Conservation (phyloP, 768 basidiomycete genomes). For the Boletus patriciae region DNA sequence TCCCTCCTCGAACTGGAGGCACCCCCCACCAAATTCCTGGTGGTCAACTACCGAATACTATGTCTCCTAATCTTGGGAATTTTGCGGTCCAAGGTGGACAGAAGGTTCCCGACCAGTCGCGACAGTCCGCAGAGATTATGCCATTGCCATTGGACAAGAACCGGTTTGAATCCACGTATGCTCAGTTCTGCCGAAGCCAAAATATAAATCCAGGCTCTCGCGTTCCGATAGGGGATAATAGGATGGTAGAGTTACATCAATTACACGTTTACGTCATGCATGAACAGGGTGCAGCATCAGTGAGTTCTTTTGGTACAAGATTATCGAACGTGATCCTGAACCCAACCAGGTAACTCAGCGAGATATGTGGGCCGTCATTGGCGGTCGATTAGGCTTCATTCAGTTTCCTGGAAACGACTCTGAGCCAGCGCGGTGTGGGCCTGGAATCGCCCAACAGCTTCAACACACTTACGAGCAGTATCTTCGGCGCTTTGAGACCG, state of each 20-base stretch:
- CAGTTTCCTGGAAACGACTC: conserved; percentile 60
- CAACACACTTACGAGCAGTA: conserved; percentile 61
- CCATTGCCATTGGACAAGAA: conserved; percentile 51
- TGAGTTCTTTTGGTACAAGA: conserved; percentile 29
- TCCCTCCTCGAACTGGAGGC: conserved; percentile 40
- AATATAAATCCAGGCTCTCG: conserved; percentile 41
- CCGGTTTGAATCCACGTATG: conserved; percentile 54
- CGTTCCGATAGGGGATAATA: conserved; percentile 50
- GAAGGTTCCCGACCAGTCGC: conserved; percentile 19
- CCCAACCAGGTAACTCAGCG: conserved; percentile 48
- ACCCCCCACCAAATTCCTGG: conserved; percentile 39
- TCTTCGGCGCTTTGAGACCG: conserved; percentile 54
- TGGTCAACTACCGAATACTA: conserved; percentile 30
- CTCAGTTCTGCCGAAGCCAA: conserved; percentile 46
- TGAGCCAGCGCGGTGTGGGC: conserved; percentile 63
- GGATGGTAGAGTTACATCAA: conserved; percentile 56
- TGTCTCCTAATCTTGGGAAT: conserved; percentile 37
- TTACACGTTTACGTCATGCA: conserved; percentile 60
- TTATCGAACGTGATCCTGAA: conserved; percentile 9
- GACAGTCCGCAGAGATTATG: conserved; percentile 19
- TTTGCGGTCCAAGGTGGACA: conserved; percentile 24
- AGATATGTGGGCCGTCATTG: conserved; percentile 66
- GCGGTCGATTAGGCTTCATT: conserved; percentile 63
- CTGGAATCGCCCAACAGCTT: conserved; percentile 59
- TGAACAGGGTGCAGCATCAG: conserved; percentile 53